Evolutionary conservation across 352 stramenopile species (phyloP).

Genomic region (Phytophthora podocarpi): DNA sequence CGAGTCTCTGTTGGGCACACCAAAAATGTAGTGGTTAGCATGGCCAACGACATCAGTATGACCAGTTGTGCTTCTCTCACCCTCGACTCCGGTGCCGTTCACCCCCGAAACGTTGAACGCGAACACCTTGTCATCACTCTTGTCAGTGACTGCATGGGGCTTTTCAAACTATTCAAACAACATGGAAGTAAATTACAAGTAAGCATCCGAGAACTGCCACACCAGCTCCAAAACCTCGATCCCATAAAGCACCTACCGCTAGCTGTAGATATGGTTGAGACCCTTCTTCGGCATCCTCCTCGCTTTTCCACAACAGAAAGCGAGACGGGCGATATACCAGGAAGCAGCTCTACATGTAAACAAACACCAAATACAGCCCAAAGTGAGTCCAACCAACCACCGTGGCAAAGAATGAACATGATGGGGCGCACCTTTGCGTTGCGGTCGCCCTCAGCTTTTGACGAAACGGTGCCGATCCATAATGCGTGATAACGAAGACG

Average conservation of each 20-base stretch:
- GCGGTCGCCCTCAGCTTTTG: slow-evolving; percentile 72
- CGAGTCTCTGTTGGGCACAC: slow-evolving; percentile 57
- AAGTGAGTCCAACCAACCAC: background rate
- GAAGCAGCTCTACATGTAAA: slow-evolving; percentile 55
- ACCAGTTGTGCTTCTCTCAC: slow-evolving; percentile 29
- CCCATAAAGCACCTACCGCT: slow-evolving; percentile 45
- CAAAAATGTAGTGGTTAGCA: background rate
- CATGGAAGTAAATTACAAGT: background rate
- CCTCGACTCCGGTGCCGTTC: slow-evolving; percentile 50
- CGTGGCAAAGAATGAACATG: background rate
- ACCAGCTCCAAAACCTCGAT: background rate
- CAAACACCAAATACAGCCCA: slow-evolving; percentile 8
- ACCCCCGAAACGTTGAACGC: slow-evolving; percentile 70
- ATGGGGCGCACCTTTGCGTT: slow-evolving; percentile 54
- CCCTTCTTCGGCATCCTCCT: slow-evolving; percentile 71
- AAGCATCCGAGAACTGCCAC: background rate
- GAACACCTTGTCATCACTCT: slow-evolving; percentile 63
- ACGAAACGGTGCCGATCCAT: slow-evolving; percentile 63
- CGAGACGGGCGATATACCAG: slow-evolving; percentile 71
- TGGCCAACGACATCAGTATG: background rate
- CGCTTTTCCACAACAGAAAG: slow-evolving; percentile 83
- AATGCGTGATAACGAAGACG: slow-evolving; percentile 73
- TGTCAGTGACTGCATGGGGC: slow-evolving; percentile 61
- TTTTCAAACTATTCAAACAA: slow-evolving; percentile 62
- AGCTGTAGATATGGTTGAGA: slow-evolving; percentile 58